Evolutionary conservation across 345 rosid genomes (phyloP).

Genomic region (Fremontodendron californicum): DNA sequence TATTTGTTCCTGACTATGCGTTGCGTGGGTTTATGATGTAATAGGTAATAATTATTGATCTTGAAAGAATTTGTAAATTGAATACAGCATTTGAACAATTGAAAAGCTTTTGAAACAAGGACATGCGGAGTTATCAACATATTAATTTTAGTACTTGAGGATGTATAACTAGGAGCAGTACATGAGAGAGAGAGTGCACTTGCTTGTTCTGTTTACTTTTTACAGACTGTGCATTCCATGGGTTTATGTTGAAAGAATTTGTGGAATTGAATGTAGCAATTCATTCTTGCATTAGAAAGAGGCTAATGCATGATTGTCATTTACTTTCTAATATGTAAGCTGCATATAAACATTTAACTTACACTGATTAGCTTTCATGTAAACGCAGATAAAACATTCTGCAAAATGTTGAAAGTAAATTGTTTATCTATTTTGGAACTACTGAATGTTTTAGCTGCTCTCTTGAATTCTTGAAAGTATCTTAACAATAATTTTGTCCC

Average conservation of each 20-base stretch:
- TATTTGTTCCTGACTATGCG: neutral
- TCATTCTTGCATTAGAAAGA: neutral
- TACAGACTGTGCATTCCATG: neutral
- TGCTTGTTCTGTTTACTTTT: neutral
- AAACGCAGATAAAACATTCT: conserved; percentile 7
- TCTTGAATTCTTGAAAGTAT: neutral
- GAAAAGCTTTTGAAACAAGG: neutral
- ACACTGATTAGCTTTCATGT: neutral
- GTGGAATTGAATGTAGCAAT: conserved; percentile 1
- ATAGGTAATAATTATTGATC: neutral
- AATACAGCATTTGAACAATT: neutral
- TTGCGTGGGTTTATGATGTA: neutral
- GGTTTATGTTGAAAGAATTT: conserved; percentile 3
- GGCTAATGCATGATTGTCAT: neutral
- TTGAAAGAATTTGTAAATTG: neutral
- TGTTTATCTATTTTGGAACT: neutral
- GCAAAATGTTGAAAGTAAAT: conserved; percentile 5
- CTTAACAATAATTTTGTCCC: neutral
- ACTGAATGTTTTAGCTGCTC: neutral
- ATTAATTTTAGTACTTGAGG: neutral
- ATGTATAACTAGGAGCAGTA: neutral
- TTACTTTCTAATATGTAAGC: neutral
- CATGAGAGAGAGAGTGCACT: neutral
- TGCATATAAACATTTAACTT: neutral
- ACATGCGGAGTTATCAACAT: neutral